phyloP scores from a whole-genome alignment of 225 moss, liverwort and hornwort species.

The Bryum argenteum region DNA sequence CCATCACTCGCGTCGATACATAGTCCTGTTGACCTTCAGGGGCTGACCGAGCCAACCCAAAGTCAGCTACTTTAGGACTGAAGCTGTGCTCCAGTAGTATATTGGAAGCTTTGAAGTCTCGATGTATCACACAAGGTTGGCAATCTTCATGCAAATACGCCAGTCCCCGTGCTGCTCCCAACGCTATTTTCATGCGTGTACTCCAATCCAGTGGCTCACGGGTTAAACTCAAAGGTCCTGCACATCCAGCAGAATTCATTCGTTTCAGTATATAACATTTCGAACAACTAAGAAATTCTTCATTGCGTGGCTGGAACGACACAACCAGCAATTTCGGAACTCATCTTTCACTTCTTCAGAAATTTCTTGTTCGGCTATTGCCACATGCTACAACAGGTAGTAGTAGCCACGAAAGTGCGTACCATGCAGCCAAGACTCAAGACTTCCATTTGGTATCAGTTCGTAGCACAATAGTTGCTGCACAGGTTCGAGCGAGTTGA shows the following conservation, averaged over 20 bases:
- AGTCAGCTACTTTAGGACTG: constrained; percentile 94
- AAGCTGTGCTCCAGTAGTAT: constrained; percentile 89
- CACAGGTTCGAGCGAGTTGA: constrained; percentile 75
- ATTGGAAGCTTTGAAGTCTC: constrained; percentile 93
- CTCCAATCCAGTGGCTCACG: constrained; percentile 88
- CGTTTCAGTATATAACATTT: neutral
- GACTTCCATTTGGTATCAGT: constrained; percentile 92
- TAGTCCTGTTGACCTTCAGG: constrained; percentile 94
- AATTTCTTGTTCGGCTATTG: neutral
- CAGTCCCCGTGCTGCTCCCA: constrained; percentile 91
- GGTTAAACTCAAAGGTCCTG: constrained; percentile 76
- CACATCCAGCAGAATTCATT: constrained; percentile 31
- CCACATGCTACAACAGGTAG: neutral
- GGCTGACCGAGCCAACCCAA: constrained; percentile 91
- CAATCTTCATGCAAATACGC: constrained; percentile 97
- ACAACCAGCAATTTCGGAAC: constrained; percentile 11
- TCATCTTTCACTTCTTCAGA: neutral
- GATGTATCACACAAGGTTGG: constrained; percentile 93
- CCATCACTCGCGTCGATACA: constrained; percentile 95
- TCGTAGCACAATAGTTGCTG: constrained; percentile 92
- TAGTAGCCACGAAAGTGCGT: constrained; percentile 23
- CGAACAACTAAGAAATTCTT: too few species aligned
- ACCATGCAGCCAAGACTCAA: constrained; percentile 98
- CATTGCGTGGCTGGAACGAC: neutral
- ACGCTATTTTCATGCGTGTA: constrained; percentile 90